A percentile compares a stretch with the other conserved stretches of the same genome.
phyloP scores from a whole-genome alignment of 2,329 filamentous ascomycete species.

The Cercospora sp. region DNA sequence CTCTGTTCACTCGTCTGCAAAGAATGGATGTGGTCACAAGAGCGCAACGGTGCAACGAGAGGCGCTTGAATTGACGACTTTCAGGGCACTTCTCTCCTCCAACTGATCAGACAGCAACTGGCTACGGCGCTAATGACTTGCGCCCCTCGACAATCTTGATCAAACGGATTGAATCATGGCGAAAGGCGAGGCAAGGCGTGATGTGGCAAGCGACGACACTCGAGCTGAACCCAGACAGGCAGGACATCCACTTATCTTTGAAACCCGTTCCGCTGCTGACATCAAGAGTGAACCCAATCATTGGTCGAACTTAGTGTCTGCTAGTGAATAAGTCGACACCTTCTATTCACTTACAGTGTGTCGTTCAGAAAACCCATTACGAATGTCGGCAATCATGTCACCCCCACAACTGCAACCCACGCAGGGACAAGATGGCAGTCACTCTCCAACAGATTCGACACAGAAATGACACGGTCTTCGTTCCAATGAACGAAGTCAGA shows the following conservation, averaged over 20 bases:
- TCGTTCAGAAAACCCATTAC: not conserved
- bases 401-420: not conserved
- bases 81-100: no score
- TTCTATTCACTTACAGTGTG: not conserved
- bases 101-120: no score
- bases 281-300: not conserved
- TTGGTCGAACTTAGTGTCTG: not conserved
- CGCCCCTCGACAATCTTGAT: no score
- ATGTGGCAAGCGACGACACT: not conserved
- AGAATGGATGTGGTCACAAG: no score
- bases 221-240: not conserved
- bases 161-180: no score
- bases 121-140: no score
- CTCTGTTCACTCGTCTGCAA: no score
- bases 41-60: no score
- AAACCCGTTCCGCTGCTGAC: not conserved
- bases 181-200: not conserved
- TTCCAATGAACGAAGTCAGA: conserved; percentile 1
- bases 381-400: not conserved
- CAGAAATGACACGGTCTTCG: not conserved
- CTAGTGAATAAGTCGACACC: not conserved
- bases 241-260: not conserved
- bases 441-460: not conserved
- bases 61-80: no score
- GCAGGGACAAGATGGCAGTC: not conserved